Conservation (phyloP, 768 basidiomycete genomes). For the Termitomyces sp. region DNA sequence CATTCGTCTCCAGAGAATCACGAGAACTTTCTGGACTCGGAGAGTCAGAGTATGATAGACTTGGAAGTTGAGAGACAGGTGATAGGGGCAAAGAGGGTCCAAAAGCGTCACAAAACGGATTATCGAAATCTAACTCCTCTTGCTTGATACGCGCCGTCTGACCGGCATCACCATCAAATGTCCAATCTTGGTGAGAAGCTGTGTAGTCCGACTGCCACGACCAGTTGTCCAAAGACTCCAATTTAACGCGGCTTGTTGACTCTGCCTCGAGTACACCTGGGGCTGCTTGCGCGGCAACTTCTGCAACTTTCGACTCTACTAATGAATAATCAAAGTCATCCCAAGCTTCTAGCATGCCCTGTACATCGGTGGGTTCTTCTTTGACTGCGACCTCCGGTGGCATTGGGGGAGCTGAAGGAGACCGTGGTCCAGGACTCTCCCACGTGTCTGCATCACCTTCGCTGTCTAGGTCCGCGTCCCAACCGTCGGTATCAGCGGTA, state of each 20-base stretch:
- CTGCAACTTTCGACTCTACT: conserved; percentile 38
- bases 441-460: conserved; percentile 59
- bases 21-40: conserved; percentile 15
- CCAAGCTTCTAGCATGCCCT: conserved; percentile 66
- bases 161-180: conserved; percentile 23
- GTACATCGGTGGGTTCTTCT: conserved; percentile 57
- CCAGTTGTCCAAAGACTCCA: conserved; percentile 41
- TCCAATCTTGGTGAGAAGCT: conserved; percentile 22
- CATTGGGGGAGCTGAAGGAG: conserved; percentile 50
- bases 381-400: conserved; percentile 40
- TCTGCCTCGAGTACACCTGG: conserved; percentile 24
- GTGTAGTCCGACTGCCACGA: conserved; percentile 33
- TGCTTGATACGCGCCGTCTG: conserved; percentile 36
- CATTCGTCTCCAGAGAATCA: conserved; percentile 9
- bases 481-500: conserved; percentile 30
- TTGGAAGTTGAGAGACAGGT: conserved; percentile 22
- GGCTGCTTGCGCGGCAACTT: conserved; percentile 34
- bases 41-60: conserved; percentile 21
- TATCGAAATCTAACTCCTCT: conserved; percentile 41
- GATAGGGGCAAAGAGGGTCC: conserved; percentile 25
- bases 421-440: conserved; percentile 61
- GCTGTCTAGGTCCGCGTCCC: conserved; percentile 44
- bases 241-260: conserved; percentile 29
- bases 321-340: conserved; percentile 51
- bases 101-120: conserved; percentile 22